Evolutionary conservation across 2,329 filamentous ascomycete species (phyloP), one percentile per base, ranked within the genome.

Genomic region (Grosmannia clavigera): DNA sequence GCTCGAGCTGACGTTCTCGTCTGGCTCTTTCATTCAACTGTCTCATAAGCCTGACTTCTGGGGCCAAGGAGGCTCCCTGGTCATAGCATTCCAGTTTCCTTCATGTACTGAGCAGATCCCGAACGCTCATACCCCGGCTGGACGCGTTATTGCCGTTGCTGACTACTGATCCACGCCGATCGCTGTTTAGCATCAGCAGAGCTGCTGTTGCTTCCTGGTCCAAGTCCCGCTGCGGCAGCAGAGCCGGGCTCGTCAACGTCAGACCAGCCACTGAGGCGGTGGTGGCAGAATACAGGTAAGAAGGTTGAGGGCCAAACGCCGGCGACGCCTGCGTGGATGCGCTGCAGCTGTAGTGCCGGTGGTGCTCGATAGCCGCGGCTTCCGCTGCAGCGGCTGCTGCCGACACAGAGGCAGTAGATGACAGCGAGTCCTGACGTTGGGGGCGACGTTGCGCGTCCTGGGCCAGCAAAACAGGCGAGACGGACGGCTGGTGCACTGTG

Each of bases 141-240:
- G 56, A 43, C 3, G 35, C 53, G 16, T 57, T 62, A 46, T 54
- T 61, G 12, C 78, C 10, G 6, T 54, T 61, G 12, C 78, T 35
- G 6, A 35, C 10, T 2, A 35, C 33, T 5, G 58, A 3, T n/a
- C 64, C 63, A 43, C 89, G 79, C 50, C 89, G 81, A 70, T 94
- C 90, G 59, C 79, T 84, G 65, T 92, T 95, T 61, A 96, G 76
- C 91, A 96, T 95, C 70, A 96, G 73, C 66, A 96, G 71, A 3
- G 91, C 92, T 14, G 90, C 86, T 9, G 90, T 94, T 1, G 90
- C 92, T 70, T 94, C 90, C 62, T 91, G 86, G 63, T 88, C 84
- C 5, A 82, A 67, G 57, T 85, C 81, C 43, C 75, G 74, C 67
- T 82, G 79, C 0, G 83, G 81, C 25, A 73, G 68, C 53, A 85